phyloP scores from a whole-genome alignment of 225 moss, liverwort and hornwort genomes.

The Lunularia cruciata region DNA sequence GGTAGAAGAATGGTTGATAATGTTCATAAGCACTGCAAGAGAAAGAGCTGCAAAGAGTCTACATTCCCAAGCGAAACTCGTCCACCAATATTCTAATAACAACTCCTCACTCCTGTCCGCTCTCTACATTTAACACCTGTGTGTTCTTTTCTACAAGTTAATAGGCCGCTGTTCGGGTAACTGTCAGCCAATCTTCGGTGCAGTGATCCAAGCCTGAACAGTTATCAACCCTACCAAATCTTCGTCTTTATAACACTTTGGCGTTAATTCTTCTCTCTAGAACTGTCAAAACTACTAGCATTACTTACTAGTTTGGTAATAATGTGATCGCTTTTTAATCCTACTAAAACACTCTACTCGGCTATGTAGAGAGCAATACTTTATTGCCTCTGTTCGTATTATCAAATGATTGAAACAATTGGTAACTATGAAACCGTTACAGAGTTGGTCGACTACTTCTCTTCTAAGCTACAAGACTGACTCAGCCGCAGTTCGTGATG shows the following conservation, averaged over 20 bases:
- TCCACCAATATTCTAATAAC: neutral
- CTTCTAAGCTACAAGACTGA: slow-evolving; percentile 31
- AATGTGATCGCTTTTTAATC: slow-evolving; percentile 1
- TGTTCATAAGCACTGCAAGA: neutral
- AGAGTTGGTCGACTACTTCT: slow-evolving; percentile 25
- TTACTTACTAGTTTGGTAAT: slow-evolving; percentile 16
- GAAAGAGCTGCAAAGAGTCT: neutral
- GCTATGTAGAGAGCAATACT: slow-evolving; percentile 14
- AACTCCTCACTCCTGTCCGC: neutral
- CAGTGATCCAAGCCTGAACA: neutral
- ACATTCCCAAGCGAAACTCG: neutral
- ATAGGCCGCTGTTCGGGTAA: neutral
- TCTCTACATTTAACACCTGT: neutral
- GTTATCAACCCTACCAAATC: neutral
- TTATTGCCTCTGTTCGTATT: slow-evolving; percentile 20
- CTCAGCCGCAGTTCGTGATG: slow-evolving; percentile 27
- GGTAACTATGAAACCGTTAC: neutral
- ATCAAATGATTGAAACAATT: slow-evolving; percentile 9
- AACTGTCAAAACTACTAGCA: slow-evolving; percentile 19
- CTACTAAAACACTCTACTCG: slow-evolving; percentile 16
- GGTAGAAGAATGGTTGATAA: slow-evolving; percentile 5
- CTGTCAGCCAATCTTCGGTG: neutral
- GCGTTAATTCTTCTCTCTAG: neutral
- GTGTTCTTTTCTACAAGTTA: neutral
- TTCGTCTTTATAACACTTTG: too few species aligned